Base-by-base conservation (phyloP, 306 rosid species). In the Quercus wislizeni region DNA sequence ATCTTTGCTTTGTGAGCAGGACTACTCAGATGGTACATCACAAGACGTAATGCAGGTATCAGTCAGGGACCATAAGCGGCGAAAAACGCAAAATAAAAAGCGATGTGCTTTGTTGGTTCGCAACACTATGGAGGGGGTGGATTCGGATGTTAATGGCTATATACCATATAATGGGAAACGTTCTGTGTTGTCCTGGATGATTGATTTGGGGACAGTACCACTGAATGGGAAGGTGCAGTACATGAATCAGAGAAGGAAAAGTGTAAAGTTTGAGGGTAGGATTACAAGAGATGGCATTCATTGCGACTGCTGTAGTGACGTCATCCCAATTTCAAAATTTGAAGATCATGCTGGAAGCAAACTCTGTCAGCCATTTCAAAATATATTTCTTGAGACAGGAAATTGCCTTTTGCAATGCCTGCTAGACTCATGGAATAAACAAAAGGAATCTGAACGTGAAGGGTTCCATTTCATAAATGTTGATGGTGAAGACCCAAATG, bases 401-500 rank as follows among this genome's bases (percentile, higher is more conserved):
- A 83, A 86, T 74, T 80, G 98, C 21, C 96, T 95, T 67, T 89
- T 91, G 77, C 94, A 95, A 73, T 90, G 98, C 86, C 83, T 93
- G 86, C 88, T 93, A 75, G 94, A 91, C 78, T 91, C 98, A 4
- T 95, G 98, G 99, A 90, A 89, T 85, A 89, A 88, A 73, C 98
- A 91, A 88, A 89, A 84, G 38, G 89, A 92, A 87, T 87, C 90
- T 71, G 96, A 83, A 69, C 82, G 83, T 13, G 55, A 80, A 74
- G 91, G 91, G 55, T 91, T 88, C 80, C 91, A 85, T 84, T 79
- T 78, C 5, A 80, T 93, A 80, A 98, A 91, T 84, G 90, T 91
- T 85, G 88, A 86, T 17, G 86, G 93, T 67, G 92, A 90, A 83
- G 99, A 95, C 82, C 98, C 99, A 57, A 95, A 93, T 78, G 98